A percentile compares a stretch with the other conserved stretches of the same genome.
phyloP scores from a whole-genome alignment of 2,329 filamentous ascomycete genomes.

The Penicillium occitanis region DNA sequence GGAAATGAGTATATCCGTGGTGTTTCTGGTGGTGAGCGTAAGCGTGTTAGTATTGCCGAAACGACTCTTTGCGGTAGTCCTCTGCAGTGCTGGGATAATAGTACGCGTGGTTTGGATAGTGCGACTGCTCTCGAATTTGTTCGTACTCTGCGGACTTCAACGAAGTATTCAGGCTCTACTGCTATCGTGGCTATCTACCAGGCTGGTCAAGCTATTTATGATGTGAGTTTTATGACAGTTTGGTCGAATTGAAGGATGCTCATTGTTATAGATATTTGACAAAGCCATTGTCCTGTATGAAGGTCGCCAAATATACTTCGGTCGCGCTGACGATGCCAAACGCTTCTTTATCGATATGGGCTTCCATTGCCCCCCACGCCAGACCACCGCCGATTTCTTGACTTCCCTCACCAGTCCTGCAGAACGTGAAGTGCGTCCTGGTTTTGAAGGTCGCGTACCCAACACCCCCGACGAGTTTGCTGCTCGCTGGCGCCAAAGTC shows the following conservation, averaged over 20 bases:
- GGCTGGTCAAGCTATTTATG: conserved; percentile 49
- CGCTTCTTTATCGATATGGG: conserved; percentile 68
- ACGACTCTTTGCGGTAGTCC: conserved; percentile 49
- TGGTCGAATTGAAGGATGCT: background rate
- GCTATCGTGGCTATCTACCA: conserved; percentile 59
- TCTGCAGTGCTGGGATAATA: conserved; percentile 51
- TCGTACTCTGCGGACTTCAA: conserved; percentile 51
- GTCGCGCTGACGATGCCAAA: conserved; percentile 61
- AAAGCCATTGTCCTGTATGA: conserved; percentile 73
- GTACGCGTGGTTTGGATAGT: conserved; percentile 53
- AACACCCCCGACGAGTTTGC: conserved; percentile 70
- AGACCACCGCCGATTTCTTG: conserved; percentile 70
- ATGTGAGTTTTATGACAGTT: conserved; percentile 36
- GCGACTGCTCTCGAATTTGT: conserved; percentile 60
- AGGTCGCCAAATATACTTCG: conserved; percentile 76
- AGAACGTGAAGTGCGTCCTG: conserved; percentile 58
- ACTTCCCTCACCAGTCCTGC: conserved; percentile 67
- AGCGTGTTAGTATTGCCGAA: conserved; percentile 63
- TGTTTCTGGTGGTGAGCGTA: conserved; percentile 61
- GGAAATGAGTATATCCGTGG: conserved; percentile 60
- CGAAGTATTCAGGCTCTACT: conserved; percentile 53
- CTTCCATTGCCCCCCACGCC: conserved; percentile 67
- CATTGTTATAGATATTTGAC: conserved; percentile 59
- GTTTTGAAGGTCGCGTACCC: conserved; percentile 64
- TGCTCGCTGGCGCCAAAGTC: conserved; percentile 55